Percentiles rank a stretch among this genome's conserved stretches.
These are phyloP conservation scores for Alternaria atra DNA, from an alignment of 2,329 filamentous ascomycete genomes.

Conservation along the genomic window DNA sequence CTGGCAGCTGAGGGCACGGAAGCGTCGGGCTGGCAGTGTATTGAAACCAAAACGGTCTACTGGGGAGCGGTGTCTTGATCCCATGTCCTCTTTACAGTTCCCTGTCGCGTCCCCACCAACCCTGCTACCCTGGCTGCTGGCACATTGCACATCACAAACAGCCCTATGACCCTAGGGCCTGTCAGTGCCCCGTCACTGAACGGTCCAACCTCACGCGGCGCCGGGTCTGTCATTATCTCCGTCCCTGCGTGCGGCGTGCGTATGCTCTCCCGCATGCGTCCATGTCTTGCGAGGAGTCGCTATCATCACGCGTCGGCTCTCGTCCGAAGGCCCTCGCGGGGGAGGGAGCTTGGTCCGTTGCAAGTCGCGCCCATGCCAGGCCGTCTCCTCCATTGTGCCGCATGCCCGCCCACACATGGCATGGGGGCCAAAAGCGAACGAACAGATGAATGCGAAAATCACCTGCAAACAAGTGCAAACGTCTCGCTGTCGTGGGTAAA, in stretches of 20 bases:
- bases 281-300: background rate
- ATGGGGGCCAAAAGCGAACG: conserved; percentile 20
- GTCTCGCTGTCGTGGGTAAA: conserved; percentile 15
- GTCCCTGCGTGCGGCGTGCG: conserved; percentile 23
- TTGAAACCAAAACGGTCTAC: conserved; percentile 32
- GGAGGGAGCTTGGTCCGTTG: background rate
- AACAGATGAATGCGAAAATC: background rate
- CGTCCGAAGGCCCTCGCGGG: conserved; percentile 3
- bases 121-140: conserved; percentile 21
- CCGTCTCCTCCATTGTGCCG: conserved; percentile 12
- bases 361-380: background rate
- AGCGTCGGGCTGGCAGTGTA: conserved; percentile 31
- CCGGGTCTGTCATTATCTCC: conserved; percentile 34
- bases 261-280: conserved; percentile 8
- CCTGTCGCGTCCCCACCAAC: conserved; percentile 17
- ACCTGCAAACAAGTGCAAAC: conserved; percentile 1
- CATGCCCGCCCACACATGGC: conserved; percentile 16
- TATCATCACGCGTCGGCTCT: conserved; percentile 14
- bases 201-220: conserved; percentile 12
- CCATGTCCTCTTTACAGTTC: conserved; percentile 13
- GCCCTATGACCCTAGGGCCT: conserved; percentile 38
- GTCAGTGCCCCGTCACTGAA: conserved; percentile 9
- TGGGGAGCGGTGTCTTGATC: conserved; percentile 36
- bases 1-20: conserved; percentile 31
- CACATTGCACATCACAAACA: conserved; percentile 25